Conservation (phyloP, 768 basidiomycete species). For the Calocera cornea region DNA sequence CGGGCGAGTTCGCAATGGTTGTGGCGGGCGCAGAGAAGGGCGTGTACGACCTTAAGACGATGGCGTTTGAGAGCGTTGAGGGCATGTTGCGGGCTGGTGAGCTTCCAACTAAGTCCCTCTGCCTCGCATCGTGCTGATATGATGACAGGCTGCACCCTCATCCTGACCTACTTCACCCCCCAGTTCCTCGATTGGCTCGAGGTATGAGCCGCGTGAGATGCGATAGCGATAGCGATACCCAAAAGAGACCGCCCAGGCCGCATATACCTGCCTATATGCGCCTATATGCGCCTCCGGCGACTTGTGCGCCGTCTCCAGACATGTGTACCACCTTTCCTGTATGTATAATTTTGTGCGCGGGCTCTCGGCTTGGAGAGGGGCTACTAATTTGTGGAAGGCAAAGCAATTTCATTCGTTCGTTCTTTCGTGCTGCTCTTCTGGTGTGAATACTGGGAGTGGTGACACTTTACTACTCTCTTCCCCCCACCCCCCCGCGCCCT, state of each 20-base stretch:
- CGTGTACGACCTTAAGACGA: conserved; percentile 78
- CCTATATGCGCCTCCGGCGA: too few relatives aligned
- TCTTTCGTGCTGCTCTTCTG: too few relatives aligned
- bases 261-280: background rate
- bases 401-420: background rate
- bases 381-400: background rate
- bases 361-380: too few relatives aligned
- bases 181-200: conserved; percentile 83
- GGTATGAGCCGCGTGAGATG: background rate
- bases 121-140: background rate
- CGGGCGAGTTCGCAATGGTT: conserved; percentile 96
- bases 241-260: background rate
- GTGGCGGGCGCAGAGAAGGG: conserved; percentile 86
- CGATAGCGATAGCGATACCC: background rate
- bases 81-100: conserved; percentile 83
- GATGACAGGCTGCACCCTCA: conserved; percentile 62
- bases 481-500: too few relatives aligned
- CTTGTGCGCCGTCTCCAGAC: background rate
- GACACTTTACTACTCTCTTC: too few relatives aligned
- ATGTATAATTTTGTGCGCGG: background rate
- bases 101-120: background rate
- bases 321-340: background rate
- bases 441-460: too few relatives aligned
- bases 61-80: conserved; percentile 90
- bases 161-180: conserved; percentile 92